Percentiles rank a stretch among this genome's conserved stretches.
These are phyloP conservation scores for Magnusiomyces tetraspermus DNA, from an alignment of 1,139 yeast species.

Conservation along the genomic window DNA sequence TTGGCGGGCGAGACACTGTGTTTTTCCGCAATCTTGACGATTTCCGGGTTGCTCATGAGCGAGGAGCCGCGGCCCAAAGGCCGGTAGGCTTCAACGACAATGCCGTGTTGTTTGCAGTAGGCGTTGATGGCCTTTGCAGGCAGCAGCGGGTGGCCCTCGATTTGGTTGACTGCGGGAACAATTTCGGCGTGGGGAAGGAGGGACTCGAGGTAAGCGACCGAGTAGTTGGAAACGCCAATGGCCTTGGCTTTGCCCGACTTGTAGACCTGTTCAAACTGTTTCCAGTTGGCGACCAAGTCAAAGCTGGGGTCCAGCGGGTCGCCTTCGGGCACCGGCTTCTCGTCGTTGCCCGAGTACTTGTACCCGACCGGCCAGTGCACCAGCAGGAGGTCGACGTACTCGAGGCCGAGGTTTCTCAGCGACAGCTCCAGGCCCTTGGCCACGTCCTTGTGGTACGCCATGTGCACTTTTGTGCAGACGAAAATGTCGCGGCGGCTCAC, in stretches of 20 bases:
- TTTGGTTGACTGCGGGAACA: conserved; percentile 64
- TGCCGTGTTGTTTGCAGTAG: conserved; percentile 45
- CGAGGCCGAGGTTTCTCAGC: conserved; percentile 57
- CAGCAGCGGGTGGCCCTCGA: conserved; percentile 65
- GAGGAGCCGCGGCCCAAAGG: conserved; percentile 71
- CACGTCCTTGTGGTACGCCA: conserved; percentile 53
- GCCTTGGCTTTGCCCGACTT: conserved; percentile 54
- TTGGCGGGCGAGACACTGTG: conserved; percentile 50
- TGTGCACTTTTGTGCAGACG: conserved; percentile 75
- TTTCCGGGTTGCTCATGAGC: conserved; percentile 42
- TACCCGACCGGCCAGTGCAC: conserved; percentile 81
- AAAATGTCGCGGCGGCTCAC: conserved; percentile 63
- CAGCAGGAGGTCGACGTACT: conserved; percentile 73
- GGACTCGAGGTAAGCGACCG: conserved; percentile 44
- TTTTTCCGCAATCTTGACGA: conserved; percentile 46
- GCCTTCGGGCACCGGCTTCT: conserved; percentile 41
- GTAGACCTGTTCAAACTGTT: conserved; percentile 49
- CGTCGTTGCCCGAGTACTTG: conserved; percentile 32
- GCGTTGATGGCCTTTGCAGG: conserved; percentile 58
- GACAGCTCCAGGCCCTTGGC: conserved; percentile 53
- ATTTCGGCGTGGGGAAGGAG: conserved; percentile 40
- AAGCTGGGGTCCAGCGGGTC: conserved; percentile 34
- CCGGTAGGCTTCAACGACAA: conserved; percentile 63
- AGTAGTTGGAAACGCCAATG: conserved; percentile 74
- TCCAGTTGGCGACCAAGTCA: conserved; percentile 59